Evolutionary conservation across 2,329 filamentous ascomycete species (phyloP).

Genomic region (Penicillium italicum): DNA sequence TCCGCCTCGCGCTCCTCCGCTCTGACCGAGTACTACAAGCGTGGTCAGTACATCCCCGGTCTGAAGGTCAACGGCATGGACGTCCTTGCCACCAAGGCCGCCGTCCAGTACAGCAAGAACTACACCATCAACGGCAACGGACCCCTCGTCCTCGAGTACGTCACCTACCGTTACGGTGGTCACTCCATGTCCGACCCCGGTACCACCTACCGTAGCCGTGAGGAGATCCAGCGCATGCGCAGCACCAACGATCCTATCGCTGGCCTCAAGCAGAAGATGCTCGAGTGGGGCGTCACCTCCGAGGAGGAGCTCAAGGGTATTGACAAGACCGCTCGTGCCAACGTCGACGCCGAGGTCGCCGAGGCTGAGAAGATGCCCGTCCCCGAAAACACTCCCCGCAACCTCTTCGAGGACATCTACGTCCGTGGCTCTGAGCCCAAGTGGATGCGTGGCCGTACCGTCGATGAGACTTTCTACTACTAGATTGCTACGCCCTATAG

Average conservation of each 20-base stretch:
- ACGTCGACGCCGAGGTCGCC: constrained; percentile 86
- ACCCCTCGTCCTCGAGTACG: constrained; percentile 94
- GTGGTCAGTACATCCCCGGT: constrained; percentile 98
- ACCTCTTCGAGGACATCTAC: constrained; percentile 96
- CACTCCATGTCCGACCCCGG: constrained; percentile 99
- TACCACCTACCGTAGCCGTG: constrained; percentile 97
- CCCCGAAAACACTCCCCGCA: constrained; percentile 74
- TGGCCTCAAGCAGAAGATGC: constrained; percentile 94
- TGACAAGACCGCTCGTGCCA: constrained; percentile 85
- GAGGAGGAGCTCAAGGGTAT: constrained; percentile 96
- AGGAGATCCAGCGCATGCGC: constrained; percentile 99
- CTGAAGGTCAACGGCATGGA: constrained; percentile 99
- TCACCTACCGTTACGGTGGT: constrained; percentile 98
- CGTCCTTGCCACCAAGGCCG: constrained; percentile 94
- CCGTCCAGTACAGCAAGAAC: constrained; percentile 89
- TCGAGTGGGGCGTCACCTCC: constrained; percentile 86
- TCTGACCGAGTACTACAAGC: constrained; percentile 99
- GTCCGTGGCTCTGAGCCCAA: constrained; percentile 80
- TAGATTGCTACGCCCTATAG: constrained; percentile 33
- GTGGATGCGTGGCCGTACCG: constrained; percentile 80
- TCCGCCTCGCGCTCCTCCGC: constrained; percentile 90
- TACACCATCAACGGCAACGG: constrained; percentile 80
- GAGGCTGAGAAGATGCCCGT: constrained; percentile 81
- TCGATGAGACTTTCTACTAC: constrained; percentile 90
- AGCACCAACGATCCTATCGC: constrained; percentile 98